A percentile compares a stretch with the other conserved stretches of the same genome.
Evolutionary conservation across 371 early-diverging fungal genomes (phyloP).

Genomic region (Dichotomocladium elegans): DNA sequence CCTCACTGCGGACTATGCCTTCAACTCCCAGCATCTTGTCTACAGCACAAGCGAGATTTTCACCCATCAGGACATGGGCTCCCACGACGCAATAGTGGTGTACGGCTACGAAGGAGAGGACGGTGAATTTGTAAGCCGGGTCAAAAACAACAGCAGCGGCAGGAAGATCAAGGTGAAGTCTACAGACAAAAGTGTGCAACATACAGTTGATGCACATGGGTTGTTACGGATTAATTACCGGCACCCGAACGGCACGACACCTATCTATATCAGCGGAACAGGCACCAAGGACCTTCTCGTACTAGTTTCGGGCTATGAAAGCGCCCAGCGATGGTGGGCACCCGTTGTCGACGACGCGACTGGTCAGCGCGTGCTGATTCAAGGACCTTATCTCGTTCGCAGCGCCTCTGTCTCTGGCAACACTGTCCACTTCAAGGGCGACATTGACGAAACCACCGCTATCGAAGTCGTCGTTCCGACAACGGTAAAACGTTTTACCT

Average conservation of each 20-base stretch:
- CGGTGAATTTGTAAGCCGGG: slow-evolving; percentile 15
- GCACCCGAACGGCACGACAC: slow-evolving; percentile 12
- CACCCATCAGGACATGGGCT: slow-evolving; percentile 13
- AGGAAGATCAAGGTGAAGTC: not conserved
- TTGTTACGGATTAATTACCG: slow-evolving; percentile 14
- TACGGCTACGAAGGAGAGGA: slow-evolving; percentile 16
- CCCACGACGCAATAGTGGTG: slow-evolving; percentile 10
- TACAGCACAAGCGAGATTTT: slow-evolving; percentile 21
- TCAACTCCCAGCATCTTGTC: slow-evolving; percentile 18
- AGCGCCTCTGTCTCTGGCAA: slow-evolving; percentile 8
- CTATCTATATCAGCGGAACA: slow-evolving; percentile 1
- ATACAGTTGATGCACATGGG: not conserved
- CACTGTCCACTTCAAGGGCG: slow-evolving; percentile 11
- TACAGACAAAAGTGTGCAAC: not conserved
- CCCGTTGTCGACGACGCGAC: slow-evolving; percentile 1
- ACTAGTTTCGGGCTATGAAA: slow-evolving; percentile 8
- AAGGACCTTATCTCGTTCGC: slow-evolving; percentile 24
- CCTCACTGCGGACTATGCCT: slow-evolving; percentile 15
- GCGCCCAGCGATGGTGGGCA: slow-evolving; percentile 16
- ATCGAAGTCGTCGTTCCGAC: slow-evolving; percentile 13
- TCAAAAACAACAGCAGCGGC: not conserved
- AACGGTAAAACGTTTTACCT: not conserved
- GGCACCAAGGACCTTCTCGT: slow-evolving; percentile 9
- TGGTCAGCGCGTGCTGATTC: slow-evolving; percentile 8
- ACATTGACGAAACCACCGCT: slow-evolving; percentile 12